Percentiles rank a stretch among this genome's conserved stretches.
Conservation (phyloP, 495 filamentous ascomycete species). For the Chaetomidium leptoderma region DNA sequence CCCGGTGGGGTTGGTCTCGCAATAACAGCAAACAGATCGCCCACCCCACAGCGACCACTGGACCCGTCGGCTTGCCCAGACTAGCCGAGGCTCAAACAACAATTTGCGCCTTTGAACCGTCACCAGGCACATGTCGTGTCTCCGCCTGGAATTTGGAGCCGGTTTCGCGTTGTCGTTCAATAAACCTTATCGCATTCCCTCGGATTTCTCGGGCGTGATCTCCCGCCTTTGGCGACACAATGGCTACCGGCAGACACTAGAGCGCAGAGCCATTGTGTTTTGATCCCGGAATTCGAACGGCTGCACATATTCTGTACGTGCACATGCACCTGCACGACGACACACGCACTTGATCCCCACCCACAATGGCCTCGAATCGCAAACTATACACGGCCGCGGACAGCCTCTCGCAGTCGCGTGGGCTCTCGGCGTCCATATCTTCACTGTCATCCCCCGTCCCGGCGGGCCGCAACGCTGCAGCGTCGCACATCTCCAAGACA, state of each 20-base stretch:
- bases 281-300: conserved; percentile 6
- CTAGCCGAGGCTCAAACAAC: conserved; percentile 18
- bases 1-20: no score
- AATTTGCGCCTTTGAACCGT: conserved; percentile 4
- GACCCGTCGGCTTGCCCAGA: no score
- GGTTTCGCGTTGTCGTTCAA: conserved; percentile 1
- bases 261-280: conserved; percentile 5
- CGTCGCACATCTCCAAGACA: conserved; percentile 68
- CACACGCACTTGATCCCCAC: background rate
- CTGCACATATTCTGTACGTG: no score
- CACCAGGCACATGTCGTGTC: conserved; percentile 14
- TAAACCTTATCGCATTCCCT: conserved; percentile 11
- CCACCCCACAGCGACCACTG: no score
- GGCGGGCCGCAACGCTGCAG: conserved; percentile 51
- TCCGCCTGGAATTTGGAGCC: background rate
- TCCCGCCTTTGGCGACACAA: conserved; percentile 3
- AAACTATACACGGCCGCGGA: conserved; percentile 25
- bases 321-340: background rate
- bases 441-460: conserved; percentile 44
- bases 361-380: conserved; percentile 36
- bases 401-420: conserved; percentile 19
- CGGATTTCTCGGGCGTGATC: background rate
- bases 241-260: conserved; percentile 6
- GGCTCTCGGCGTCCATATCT: conserved; percentile 45
- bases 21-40: no score